Conservation (phyloP, 2,329 filamentous ascomycete species). For the Dactylellina leptospora region DNA sequence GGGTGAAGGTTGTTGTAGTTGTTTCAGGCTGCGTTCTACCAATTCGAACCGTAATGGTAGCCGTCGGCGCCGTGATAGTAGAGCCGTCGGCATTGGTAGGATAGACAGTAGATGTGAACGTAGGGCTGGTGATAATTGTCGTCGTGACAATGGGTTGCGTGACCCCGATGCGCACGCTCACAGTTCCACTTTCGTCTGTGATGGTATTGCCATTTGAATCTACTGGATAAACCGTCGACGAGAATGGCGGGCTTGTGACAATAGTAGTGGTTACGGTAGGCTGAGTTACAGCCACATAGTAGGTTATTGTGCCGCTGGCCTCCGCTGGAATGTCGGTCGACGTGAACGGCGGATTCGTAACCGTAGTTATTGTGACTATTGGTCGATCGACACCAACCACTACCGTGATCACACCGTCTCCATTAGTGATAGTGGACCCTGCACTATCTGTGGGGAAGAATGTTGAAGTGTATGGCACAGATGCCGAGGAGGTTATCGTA, state of each 20-base stretch:
- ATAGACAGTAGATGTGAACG: slow-evolving; percentile 5
- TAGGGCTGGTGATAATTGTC: background rate
- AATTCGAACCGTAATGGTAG: background rate
- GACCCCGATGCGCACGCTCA: background rate
- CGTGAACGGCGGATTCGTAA: background rate
- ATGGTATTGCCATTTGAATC: background rate
- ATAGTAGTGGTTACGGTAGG: background rate
- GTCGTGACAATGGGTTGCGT: background rate
- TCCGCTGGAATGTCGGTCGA: slow-evolving; percentile 1
- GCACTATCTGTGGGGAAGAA: background rate
- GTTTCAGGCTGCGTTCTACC: background rate
- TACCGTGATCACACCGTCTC: background rate
- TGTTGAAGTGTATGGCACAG: background rate
- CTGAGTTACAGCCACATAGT: background rate
- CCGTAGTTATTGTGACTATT: no score
- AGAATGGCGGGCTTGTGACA: background rate
- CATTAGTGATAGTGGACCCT: slow-evolving; percentile 9
- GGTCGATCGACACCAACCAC: background rate
- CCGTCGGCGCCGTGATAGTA: background rate
- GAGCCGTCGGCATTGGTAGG: background rate
- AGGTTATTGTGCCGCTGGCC: background rate
- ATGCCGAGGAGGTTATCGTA: background rate
- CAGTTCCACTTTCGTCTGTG: background rate
- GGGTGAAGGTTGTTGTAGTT: background rate
- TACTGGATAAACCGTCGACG: background rate